phyloP scores from a whole-genome alignment of 805 yeast genomes.

The Saturnispora sekii region DNA sequence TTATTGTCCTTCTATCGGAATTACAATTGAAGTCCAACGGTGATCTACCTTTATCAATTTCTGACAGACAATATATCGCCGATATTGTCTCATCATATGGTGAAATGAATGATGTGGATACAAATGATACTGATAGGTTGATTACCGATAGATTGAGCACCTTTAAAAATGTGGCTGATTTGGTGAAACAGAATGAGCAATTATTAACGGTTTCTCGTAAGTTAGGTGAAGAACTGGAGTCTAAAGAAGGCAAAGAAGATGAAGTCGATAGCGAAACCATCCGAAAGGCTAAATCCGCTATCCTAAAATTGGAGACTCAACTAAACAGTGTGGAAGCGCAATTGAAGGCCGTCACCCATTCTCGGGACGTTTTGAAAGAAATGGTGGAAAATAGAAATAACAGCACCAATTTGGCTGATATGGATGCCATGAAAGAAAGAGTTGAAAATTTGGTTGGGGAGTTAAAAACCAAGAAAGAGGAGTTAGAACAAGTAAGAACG shows the following conservation, averaged over 20 bases:
- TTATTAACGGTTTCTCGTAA: constrained; percentile 59
- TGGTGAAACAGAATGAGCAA: constrained; percentile 68
- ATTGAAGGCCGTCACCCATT: constrained; percentile 46
- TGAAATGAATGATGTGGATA: constrained; percentile 17
- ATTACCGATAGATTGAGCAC: constrained; percentile 67
- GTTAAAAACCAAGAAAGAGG: constrained; percentile 28
- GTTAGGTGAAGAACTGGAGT: constrained; percentile 62
- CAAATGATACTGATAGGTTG: constrained; percentile 58
- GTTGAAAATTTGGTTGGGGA: constrained; percentile 21
- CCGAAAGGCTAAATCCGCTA: constrained; percentile 52
- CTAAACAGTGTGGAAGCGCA: constrained; percentile 41
- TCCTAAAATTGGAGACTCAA: constrained; percentile 50
- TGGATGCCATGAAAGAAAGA: constrained; percentile 16
- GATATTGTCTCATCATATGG: constrained; percentile 34
- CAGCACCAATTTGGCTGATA: constrained; percentile 12
- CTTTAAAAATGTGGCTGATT: constrained; percentile 56
- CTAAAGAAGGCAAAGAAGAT: constrained; percentile 47
- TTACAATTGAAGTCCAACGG: constrained; percentile 46
- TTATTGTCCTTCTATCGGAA: constrained; percentile 65
- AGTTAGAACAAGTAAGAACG: constrained; percentile 30
- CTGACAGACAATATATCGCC: constrained; percentile 57
- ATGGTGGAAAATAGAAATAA: constrained; percentile 26
- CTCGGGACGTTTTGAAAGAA: constrained; percentile 53
- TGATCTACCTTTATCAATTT: constrained; percentile 51
- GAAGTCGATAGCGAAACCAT: constrained; percentile 21